A percentile compares a stretch with the other conserved stretches of the same genome.
Conservation (phyloP, 2,329 filamentous ascomycete genomes). For the Pseudocercospora crystallina region DNA sequence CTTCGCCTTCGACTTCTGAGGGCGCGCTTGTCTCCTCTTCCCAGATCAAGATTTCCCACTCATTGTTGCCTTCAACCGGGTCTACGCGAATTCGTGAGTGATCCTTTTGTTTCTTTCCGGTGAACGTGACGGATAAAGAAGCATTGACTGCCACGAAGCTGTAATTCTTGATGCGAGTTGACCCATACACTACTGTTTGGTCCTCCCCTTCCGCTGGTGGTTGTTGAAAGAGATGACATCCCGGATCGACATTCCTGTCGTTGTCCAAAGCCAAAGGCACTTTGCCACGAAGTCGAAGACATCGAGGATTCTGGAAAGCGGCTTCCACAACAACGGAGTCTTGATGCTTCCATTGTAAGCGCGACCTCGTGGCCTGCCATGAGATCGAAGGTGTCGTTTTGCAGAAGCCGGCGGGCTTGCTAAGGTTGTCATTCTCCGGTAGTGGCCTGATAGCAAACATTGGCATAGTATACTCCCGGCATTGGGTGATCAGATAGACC, state of each 20-base stretch:
- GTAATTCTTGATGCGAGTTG: neutral
- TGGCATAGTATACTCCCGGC: constrained; percentile 2
- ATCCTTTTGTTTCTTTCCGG: neutral
- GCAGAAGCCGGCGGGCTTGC: neutral
- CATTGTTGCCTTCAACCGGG: neutral
- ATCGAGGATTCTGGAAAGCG: neutral
- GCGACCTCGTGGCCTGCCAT: neutral
- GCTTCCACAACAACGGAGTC: neutral
- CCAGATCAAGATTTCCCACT: neutral
- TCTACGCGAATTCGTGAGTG: constrained; percentile 1
- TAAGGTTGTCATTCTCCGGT: neutral
- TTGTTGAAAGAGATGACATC: neutral
- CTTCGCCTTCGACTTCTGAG: neutral
- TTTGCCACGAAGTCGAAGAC: neutral
- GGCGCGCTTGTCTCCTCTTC: neutral
- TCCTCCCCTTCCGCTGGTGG: neutral
- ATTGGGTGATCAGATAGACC: constrained; percentile 3
- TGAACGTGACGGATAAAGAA: neutral
- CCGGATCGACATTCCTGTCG: neutral
- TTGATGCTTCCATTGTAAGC: neutral
- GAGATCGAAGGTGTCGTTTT: neutral
- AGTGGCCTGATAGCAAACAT: neutral
- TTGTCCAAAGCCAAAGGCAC: neutral
- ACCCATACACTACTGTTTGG: neutral
- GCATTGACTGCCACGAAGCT: neutral